These are phyloP conservation scores for Rosa chinensis DNA, from an alignment of 306 rosid genomes.

Conservation along the genomic window DNA sequence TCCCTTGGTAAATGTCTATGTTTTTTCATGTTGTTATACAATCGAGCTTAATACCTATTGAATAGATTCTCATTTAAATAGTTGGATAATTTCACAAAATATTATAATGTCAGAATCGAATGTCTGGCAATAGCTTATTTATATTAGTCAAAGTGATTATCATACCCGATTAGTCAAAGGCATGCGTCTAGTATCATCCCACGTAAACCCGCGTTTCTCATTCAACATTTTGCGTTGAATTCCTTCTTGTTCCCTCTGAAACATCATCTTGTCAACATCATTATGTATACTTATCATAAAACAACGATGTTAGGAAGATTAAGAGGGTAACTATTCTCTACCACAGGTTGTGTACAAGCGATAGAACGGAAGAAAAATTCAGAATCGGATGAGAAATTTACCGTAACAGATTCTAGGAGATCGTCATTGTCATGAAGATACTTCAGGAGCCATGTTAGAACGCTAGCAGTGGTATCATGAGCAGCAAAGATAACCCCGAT, in stretches of 20 bases:
- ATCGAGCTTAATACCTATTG: too few species aligned
- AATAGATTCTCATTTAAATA: too few species aligned
- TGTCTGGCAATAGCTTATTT: too few species aligned
- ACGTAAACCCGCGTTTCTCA: conserved; percentile 62
- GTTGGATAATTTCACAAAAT: background rate
- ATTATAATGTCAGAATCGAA: background rate
- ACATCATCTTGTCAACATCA: background rate
- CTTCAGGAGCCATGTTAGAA: conserved; percentile 76
- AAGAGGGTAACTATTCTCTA: background rate
- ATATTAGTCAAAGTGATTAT: background rate
- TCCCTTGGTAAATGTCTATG: too few species aligned
- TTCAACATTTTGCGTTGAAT: conserved; percentile 31
- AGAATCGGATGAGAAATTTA: conserved; percentile 9
- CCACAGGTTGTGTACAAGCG: background rate
- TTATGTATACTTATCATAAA: background rate
- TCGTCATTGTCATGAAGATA: conserved; percentile 62
- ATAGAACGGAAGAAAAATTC: background rate
- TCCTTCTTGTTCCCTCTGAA: conserved; percentile 78
- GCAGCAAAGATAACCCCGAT: conserved; percentile 96
- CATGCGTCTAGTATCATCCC: conserved; percentile 83
- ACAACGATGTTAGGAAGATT: background rate
- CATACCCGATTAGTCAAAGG: conserved; percentile 59
- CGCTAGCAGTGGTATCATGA: conserved; percentile 91
- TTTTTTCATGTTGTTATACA: too few species aligned
- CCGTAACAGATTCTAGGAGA: conserved; percentile 64